Conservation (phyloP, 176 grass and related monocot genomes). For the Musa beccarii region DNA sequence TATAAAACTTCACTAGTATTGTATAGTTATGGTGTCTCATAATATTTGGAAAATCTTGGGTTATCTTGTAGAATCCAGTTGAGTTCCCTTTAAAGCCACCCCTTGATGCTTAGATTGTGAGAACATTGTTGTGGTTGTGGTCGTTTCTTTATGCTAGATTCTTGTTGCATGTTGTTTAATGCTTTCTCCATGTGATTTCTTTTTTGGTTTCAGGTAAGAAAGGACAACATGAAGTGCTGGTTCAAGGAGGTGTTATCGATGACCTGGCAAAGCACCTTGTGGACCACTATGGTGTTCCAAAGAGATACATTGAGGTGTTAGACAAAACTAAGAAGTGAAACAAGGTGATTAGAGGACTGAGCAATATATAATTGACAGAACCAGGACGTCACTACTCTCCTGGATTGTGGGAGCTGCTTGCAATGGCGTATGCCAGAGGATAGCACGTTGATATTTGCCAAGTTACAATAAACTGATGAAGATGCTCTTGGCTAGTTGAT, state of each 20-base stretch:
- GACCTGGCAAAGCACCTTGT: conserved; percentile 78
- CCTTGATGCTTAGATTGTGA: no score
- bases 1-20: no score
- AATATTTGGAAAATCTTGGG: no score
- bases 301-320: conserved; percentile 87
- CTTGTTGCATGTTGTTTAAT: no score
- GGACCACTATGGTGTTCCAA: conserved; percentile 71
- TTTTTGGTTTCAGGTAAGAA: conserved; percentile 58
- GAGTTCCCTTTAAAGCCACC: no score
- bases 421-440: no score
- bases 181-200: not conserved
- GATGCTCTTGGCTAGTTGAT: no score
- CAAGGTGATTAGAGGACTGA: not conserved
- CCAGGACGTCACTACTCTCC: not conserved
- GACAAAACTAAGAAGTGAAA: conserved; percentile 91
- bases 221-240: conserved; percentile 66
- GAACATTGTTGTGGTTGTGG: not conserved
- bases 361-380: not conserved
- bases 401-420: not conserved
- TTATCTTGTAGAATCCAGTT: no score
- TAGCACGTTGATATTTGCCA: no score
- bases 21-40: no score
- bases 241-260: conserved; percentile 89
- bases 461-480: no score
- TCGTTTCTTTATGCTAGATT: not conserved